Base-by-base conservation (phyloP, 163 green algal species). In the Scenedesmus sp. region DNA sequence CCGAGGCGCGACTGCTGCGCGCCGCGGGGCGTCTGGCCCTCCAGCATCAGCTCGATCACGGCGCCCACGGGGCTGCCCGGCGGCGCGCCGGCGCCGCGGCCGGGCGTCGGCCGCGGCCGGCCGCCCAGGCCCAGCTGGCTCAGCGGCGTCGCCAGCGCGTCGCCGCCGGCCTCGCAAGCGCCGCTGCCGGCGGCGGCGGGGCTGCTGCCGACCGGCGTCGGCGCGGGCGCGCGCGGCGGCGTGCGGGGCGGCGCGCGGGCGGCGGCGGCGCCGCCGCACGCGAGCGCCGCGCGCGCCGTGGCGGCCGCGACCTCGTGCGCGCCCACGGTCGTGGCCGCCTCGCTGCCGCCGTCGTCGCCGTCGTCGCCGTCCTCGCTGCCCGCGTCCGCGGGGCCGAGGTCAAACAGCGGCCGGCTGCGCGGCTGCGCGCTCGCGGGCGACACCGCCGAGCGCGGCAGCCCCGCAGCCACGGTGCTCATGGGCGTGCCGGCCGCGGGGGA, bases 81-180 rank as follows among this genome's bases (percentile, higher is more conserved):
- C 33, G 29, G 36, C 9, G 22, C n/a, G 28, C 24, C 18, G 36
- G 22, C 31, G 24, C 47, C 54, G 62, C 62, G 53, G 62, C 22
- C 62, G 28, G 22, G 13, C n/a, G 36, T 70, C 34, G n/a, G 24
- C n/a, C n/a, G n/a, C n/a, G 20, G 22, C 62, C 54, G 62, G 28
- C 15, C 63, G 29, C 14, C 26, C 58, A 80, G 36, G 58, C 58
- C 71, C 45, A 80, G 56, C 13, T 80, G 47, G 71, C 56, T 80
- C 56, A 80, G 67, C 14, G 71, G 71, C 3, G 71, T 72, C 5
- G 45, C 33, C 45, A 80, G 58, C 44, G 57, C 63, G 58, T 72
- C 45, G 56, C 56, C 22, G 6, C 13, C 22, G 4, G 33, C 3
- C 31, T 48, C 67, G 28, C 10, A 4, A 20, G 54, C 53, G 22